Evolutionary conservation across 129 eudicot species (phyloP).

Genomic region (Saposhnikovia divaricata): DNA sequence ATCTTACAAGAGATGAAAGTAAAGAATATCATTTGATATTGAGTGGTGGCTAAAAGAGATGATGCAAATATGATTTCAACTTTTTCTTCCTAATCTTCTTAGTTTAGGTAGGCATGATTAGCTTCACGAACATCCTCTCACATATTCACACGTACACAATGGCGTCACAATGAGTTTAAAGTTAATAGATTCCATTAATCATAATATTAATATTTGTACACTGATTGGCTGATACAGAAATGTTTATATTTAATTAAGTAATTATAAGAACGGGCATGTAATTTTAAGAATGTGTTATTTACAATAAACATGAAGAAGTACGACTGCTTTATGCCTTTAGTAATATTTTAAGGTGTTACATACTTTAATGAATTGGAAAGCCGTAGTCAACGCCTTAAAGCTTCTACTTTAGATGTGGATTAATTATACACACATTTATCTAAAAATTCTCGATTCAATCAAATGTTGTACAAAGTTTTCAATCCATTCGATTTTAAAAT

Average conservation of each 20-base stretch:
- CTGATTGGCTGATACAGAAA: no score
- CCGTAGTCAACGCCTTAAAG: slow-evolving; percentile 5
- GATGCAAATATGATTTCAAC: not conserved
- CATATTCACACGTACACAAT: not conserved
- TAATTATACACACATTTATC: no score
- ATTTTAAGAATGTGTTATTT: not conserved
- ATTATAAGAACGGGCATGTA: no score
- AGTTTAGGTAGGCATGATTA: not conserved
- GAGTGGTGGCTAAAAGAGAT: not conserved
- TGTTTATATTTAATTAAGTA: no score
- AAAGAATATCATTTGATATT: not conserved
- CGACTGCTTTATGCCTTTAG: not conserved
- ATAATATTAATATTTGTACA: not conserved
- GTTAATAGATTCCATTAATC: not conserved
- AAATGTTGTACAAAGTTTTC: no score
- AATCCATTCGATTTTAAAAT: no score
- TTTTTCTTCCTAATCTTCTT: not conserved
- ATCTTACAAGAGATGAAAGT: no score
- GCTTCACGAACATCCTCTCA: not conserved
- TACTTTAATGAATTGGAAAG: slow-evolving; percentile 8
- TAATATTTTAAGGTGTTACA: not conserved
- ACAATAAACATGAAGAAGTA: not conserved
- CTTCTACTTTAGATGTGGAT: not conserved
- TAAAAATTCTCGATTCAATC: no score
- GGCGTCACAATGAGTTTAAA: not conserved